A percentile compares a stretch with the other conserved stretches of the same genome.
phyloP scores from a whole-genome alignment of 208 protist species.

The Lotmaria passim region DNA sequence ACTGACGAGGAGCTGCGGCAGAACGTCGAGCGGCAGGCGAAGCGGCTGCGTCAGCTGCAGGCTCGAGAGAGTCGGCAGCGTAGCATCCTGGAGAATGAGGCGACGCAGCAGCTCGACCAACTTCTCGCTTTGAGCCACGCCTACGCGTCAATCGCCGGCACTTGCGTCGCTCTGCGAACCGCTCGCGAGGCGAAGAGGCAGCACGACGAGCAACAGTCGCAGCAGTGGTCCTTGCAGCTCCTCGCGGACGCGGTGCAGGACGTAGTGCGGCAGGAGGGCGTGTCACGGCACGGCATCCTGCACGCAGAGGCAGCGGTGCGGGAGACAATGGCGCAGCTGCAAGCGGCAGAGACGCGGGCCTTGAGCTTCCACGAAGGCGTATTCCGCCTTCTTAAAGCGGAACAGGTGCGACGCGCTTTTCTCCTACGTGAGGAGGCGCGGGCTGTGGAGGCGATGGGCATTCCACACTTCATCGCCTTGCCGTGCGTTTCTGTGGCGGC shows the following conservation, averaged over 20 bases:
- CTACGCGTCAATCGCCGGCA: constrained; percentile 14
- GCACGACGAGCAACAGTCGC: not conserved
- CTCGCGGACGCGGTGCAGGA: constrained; percentile 23
- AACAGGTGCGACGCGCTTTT: constrained; percentile 43
- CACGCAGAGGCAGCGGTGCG: constrained; percentile 30
- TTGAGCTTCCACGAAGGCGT: constrained; percentile 28
- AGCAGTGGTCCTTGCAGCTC: constrained; percentile 34
- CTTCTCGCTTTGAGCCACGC: constrained; percentile 4
- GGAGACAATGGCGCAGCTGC: constrained; percentile 30
- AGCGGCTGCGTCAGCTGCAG: constrained; percentile 25
- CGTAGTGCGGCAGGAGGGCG: constrained; percentile 19
- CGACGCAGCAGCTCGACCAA: constrained; percentile 7
- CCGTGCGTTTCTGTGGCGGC: not conserved
- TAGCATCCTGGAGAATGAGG: constrained; percentile 24
- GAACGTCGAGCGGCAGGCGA: constrained; percentile 14
- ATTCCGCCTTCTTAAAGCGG: constrained; percentile 33
- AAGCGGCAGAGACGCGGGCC: constrained; percentile 22
- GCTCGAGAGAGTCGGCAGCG: constrained; percentile 34
- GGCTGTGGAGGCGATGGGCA: constrained; percentile 35
- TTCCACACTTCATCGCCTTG: constrained; percentile 34
- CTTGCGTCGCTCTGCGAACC: constrained; percentile 11
- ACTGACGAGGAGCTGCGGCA: constrained; percentile 17
- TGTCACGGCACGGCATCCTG: constrained; percentile 4
- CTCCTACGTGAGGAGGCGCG: constrained; percentile 48
- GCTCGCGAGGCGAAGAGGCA: not conserved